Conservation (phyloP, 2,329 filamentous ascomycete genomes). For the Coniochaeta prunicola region DNA sequence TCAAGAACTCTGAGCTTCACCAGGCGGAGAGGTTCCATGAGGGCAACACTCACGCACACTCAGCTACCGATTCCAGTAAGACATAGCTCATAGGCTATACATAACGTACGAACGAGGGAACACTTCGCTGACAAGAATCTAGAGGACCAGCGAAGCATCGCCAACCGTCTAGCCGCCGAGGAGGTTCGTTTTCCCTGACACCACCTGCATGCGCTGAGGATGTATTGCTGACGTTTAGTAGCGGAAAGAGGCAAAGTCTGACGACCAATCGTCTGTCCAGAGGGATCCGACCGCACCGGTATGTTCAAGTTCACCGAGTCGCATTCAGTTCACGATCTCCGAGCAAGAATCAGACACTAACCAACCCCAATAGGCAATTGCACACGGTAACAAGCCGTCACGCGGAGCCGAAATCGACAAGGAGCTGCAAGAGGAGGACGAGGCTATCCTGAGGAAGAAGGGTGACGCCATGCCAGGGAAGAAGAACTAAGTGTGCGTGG, state of each 20-base stretch:
- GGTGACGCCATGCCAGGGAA: conserved; percentile 16
- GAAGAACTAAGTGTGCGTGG: conserved; percentile 3
- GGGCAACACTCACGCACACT: conserved; percentile 63
- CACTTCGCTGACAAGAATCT: background rate
- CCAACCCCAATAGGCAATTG: conserved; percentile 31
- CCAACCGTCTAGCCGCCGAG: conserved; percentile 62
- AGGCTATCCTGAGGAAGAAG: conserved; percentile 56
- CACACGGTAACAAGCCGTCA: conserved; percentile 70
- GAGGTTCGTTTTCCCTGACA: conserved; percentile 34
- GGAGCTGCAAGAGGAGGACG: conserved; percentile 60
- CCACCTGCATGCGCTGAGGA: background rate
- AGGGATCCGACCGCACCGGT: conserved; percentile 24
- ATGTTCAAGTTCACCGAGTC: too few relatives aligned
- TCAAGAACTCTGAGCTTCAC: conserved; percentile 42
- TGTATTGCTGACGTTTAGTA: background rate
- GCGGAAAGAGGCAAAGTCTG: background rate
- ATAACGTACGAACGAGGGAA: conserved; percentile 9
- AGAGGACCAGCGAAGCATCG: conserved; percentile 67
- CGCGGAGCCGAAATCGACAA: conserved; percentile 67
- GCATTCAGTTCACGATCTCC: background rate
- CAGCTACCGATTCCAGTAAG: conserved; percentile 65
- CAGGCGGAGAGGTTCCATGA: conserved; percentile 60
- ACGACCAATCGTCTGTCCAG: background rate
- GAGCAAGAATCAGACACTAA: background rate
- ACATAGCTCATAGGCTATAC: background rate